Percentiles rank a stretch among this genome's conserved stretches.
phyloP scores from a whole-genome alignment of 2,329 filamentous ascomycete species.

The Fusarium heterosporum region DNA sequence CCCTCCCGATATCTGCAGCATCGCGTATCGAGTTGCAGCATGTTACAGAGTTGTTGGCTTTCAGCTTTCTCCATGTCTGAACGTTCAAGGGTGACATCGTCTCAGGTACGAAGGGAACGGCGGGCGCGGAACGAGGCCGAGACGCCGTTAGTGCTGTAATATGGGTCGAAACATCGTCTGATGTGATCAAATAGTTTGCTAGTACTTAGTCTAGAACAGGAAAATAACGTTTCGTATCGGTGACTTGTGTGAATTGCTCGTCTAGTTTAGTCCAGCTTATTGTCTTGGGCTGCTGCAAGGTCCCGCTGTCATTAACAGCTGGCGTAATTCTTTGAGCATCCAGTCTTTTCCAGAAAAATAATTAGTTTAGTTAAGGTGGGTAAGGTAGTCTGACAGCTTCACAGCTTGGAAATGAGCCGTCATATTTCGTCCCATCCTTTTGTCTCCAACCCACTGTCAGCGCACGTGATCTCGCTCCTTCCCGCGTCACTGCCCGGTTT shows the following conservation, averaged over 20 bases:
- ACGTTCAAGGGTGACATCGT: constrained; percentile 25
- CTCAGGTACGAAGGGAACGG: constrained; percentile 14
- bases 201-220: not conserved
- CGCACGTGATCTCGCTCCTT: constrained; percentile 49
- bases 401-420: constrained; percentile 28
- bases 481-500: constrained; percentile 43
- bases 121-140: constrained; percentile 26
- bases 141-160: constrained; percentile 16
- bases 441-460: no score
- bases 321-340: constrained; percentile 7
- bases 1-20: not conserved
- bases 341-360: constrained; percentile 28
- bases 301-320: constrained; percentile 24
- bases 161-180: constrained; percentile 24
- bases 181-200: constrained; percentile 5
- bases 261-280: not conserved
- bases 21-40: constrained; percentile 27
- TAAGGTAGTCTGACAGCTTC: not conserved
- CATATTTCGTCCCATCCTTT: constrained; percentile 5
- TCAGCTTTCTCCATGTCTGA: constrained; percentile 21
- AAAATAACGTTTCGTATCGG: not conserved
- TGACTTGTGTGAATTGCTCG: constrained; percentile 8
- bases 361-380: not conserved
- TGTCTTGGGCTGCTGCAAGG: constrained; percentile 22
- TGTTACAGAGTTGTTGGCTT: not conserved